Base-by-base conservation (phyloP, 2,329 filamentous ascomycete genomes). In the Huntiella savannae region DNA sequence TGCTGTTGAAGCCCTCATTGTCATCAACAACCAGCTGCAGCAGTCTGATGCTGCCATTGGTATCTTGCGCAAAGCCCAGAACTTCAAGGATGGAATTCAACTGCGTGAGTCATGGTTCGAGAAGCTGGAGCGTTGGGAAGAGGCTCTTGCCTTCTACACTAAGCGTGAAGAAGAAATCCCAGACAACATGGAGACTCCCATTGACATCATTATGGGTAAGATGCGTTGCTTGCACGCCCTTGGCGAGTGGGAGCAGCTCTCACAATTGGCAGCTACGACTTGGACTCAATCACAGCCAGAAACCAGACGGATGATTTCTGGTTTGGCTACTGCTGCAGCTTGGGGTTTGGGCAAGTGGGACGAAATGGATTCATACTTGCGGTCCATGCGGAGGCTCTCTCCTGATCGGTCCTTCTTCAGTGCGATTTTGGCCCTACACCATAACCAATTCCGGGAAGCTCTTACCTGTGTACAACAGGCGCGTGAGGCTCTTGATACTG, bases 101-200 rank as follows among this genome's bases (percentile, higher is more conserved):
- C 70, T 98, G 43, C 85, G 93, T 50, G 91, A 99, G 63, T 95
- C 87, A 0, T 99, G 91, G 91, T 98, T 95, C 54, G 92, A 98
- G 62, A 96, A 95, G 65, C 67, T 99, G 41, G 86, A 96, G 60
- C 78, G 91, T 49, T 99, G 92, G 92, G 92, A 98, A 53, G 92
- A 98, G 62, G 91, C 91, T 2, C 68, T 99, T 47, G 77, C 79
- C 40, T 92, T 91, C 41, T 96, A 96, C 58, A 83, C 91, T 55
- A 79, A 84, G 57, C 81, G 88, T 39, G 60, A 65, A 2, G 45
- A 48, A 45, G 45, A 47, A 17, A 45, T 50, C n/a, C 45, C 45
- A 3, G 40, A 47, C 22, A 70, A 74, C 47, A 64, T 71, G 50
- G 59, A 66, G 1, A 63, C 68, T 0, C 86, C 85, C 0, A 85